Evolutionary conservation across 345 rosid genomes (phyloP).

Genomic region (Heritiera fomes): DNA sequence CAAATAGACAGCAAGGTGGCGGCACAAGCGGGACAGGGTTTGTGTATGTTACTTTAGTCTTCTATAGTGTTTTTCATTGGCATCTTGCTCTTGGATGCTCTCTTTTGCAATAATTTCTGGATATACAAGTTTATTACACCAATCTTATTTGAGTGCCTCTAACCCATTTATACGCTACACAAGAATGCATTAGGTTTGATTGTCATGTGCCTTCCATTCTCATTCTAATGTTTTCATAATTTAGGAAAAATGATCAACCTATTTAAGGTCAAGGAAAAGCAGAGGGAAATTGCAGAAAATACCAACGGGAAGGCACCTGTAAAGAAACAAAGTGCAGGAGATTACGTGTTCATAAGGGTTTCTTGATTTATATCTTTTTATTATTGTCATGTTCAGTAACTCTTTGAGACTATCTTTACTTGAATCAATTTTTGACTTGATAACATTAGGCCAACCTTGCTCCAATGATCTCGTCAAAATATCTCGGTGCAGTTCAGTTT

Average conservation of each 20-base stretch:
- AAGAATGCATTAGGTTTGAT: neutral
- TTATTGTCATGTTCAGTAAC: neutral
- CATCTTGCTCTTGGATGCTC: neutral
- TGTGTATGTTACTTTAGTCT: neutral
- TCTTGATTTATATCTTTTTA: neutral
- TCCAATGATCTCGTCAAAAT: no score
- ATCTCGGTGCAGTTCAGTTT: no score
- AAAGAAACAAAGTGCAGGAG: conserved; percentile 12
- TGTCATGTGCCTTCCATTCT: conserved; percentile 5
- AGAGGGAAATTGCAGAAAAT: conserved; percentile 42
- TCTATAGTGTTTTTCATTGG: neutral
- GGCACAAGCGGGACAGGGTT: no score
- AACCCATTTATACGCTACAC: neutral
- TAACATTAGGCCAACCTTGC: no score
- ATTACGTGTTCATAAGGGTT: conserved; percentile 55
- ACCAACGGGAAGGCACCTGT: conserved; percentile 35
- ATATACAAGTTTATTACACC: no score
- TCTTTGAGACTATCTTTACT: neutral
- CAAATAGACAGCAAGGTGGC: no score
- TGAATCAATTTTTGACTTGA: neutral
- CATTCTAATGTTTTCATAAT: conserved; percentile 12
- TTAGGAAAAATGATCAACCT: conserved; percentile 47
- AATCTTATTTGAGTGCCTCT: neutral
- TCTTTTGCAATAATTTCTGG: neutral
- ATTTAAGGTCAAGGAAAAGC: conserved; percentile 52